Evolutionary conservation across 2,329 filamentous ascomycete species (phyloP), one percentile per base, ranked within the genome.

Genomic region (Fusarium sp.): DNA sequence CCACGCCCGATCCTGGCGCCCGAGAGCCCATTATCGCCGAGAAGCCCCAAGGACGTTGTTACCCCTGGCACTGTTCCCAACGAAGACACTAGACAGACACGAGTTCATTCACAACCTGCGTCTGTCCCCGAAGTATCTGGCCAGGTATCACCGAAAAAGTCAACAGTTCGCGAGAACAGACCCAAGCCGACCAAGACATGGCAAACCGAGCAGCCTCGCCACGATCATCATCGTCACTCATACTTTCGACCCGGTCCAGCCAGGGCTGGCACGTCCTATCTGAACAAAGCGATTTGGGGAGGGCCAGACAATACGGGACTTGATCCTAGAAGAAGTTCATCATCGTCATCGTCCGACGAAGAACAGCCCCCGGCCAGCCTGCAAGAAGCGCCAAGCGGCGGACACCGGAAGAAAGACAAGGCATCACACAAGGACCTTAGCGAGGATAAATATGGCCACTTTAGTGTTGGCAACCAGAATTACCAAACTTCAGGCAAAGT

Each of bases 401-500:
- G 57, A 20, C 40, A 53, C 18, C 42, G 40, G 37, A 55, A 59
- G 57, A 63, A 43, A 43, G 42, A 40, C 20, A 43, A 57, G 45
- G 53, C 32, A 23, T 40, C 45, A 20, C 51, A 28, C 13, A 58
- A 55, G 18, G 59, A 45, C 14, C 71, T 78, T 8, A 73, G 78
- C 11, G 74, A 77, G 6, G 69, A 74, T 41, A 71, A 59, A 42
- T 72, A 71, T 37, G 49, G 67, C 14, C 66, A 59, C 12, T 90
- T 93, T 77, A 82, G 82, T 41, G 82, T 93, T 20, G 84, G 84
- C 7, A 91, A 93, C 71, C 85, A 91, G 5, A 82, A 90, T 51
- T 92, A 89, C 78, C 84, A 82, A 21, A 92, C 89, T 2, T 88
- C 85, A 66, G 90, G 90, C 25, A 88, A 83, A 66, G 86, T 93